phyloP scores from a whole-genome alignment of 2,329 filamentous ascomycete species.

The Penicillium janthinellum region DNA sequence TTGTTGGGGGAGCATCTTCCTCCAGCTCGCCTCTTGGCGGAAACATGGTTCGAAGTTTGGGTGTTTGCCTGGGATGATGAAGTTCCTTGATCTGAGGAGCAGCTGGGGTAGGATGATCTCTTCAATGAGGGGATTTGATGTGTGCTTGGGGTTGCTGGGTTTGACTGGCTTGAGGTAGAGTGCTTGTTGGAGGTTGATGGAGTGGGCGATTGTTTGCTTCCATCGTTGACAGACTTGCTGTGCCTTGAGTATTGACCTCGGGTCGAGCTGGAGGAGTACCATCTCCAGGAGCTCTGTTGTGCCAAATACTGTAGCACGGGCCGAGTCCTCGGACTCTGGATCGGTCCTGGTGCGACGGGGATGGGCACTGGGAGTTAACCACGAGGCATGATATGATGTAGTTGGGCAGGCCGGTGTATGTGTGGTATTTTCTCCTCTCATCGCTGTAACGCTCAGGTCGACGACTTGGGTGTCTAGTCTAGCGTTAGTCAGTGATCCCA shows the following conservation, averaged over 20 bases:
- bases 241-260: neutral
- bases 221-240: conserved; percentile 5
- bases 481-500: neutral
- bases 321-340: neutral
- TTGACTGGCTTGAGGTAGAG: neutral
- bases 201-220: neutral
- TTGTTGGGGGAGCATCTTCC: conserved; percentile 5
- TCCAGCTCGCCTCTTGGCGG: conserved; percentile 2
- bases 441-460: neutral
- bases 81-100: neutral
- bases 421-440: neutral
- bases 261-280: neutral
- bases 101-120: neutral
- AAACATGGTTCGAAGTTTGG: conserved; percentile 6
- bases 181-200: conserved; percentile 1
- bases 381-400: neutral
- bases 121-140: neutral
- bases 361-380: too few relatives aligned
- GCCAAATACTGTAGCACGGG: neutral
- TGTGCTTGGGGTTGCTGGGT: neutral
- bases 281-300: neutral
- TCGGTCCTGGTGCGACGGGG: neutral
- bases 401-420: neutral
- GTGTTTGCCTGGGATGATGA: neutral
- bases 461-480: neutral